Conservation (phyloP, 179 eudicot genomes). For the Beta lomatogona region DNA sequence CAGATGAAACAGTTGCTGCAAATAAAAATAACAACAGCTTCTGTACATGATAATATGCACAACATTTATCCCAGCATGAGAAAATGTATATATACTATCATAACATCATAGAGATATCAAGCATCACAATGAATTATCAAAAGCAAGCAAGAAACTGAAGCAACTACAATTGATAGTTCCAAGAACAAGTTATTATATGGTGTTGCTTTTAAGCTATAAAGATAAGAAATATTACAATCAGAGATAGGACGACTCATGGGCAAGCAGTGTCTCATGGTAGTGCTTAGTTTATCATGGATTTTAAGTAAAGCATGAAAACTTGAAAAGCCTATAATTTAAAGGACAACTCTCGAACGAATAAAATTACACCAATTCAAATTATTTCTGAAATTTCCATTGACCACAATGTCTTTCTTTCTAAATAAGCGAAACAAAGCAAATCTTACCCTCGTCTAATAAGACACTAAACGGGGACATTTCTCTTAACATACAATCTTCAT, state of each 20-base stretch:
- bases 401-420: neutral
- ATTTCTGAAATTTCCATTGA: neutral
- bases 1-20: neutral
- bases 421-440: neutral
- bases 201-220: neutral
- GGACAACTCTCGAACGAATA: neutral
- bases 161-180: neutral
- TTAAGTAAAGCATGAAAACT: neutral
- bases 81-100: neutral
- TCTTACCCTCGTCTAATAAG: neutral
- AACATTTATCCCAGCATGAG: neutral
- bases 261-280: neutral
- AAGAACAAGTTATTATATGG: neutral
- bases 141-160: constrained; percentile 2
- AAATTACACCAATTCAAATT: neutral
- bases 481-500: neutral
- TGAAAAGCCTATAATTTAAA: neutral
- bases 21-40: neutral
- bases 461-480: neutral
- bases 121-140: neutral
- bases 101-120: neutral
- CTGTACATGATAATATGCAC: neutral
- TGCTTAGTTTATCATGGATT: neutral
- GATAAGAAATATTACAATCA: neutral
- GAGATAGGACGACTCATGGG: neutral